Evolutionary conservation across 441 rosid species (phyloP).

Genomic region (Biscutella laevigata): DNA sequence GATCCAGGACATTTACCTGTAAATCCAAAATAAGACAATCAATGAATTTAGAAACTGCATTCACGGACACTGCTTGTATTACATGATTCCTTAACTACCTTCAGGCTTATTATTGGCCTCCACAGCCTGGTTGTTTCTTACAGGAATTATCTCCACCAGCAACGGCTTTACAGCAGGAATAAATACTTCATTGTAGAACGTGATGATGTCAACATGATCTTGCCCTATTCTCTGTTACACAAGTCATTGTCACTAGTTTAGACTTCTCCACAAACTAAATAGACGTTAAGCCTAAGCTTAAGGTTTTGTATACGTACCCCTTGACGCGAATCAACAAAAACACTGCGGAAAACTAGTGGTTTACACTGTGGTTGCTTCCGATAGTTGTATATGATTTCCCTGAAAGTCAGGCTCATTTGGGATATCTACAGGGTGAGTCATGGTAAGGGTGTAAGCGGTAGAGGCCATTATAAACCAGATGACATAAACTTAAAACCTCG

Average conservation of each 20-base stretch:
- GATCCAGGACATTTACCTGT: conserved; percentile 83
- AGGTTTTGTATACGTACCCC: conserved; percentile 38
- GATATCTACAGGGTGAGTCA: conserved; percentile 54
- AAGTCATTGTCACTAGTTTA: conserved; percentile 25
- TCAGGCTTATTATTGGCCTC: conserved; percentile 52
- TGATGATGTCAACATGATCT: conserved; percentile 79
- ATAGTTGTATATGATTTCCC: conserved; percentile 79
- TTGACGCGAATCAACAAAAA: conserved; percentile 62
- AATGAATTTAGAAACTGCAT: conserved; percentile 12
- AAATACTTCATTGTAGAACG: conserved; percentile 86
- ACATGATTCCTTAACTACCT: conserved; percentile 32
- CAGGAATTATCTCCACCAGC: conserved; percentile 73
- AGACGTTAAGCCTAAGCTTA: conserved; percentile 5
- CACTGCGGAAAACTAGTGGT: conserved; percentile 82
- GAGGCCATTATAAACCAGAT: conserved; percentile 1
- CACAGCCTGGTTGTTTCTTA: conserved; percentile 34
- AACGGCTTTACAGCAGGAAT: conserved; percentile 73
- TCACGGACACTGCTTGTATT: background rate
- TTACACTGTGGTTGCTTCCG: conserved; percentile 97
- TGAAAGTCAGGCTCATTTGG: conserved; percentile 69
- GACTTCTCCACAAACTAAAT: conserved; percentile 9
- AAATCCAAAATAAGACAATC: conserved; percentile 17
- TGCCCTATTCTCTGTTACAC: conserved; percentile 64
- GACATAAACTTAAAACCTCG: conserved; percentile 16
- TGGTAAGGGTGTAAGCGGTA: conserved; percentile 18